phyloP scores from a whole-genome alignment of 768 basidiomycete species.

The Boletellus sp. region DNA sequence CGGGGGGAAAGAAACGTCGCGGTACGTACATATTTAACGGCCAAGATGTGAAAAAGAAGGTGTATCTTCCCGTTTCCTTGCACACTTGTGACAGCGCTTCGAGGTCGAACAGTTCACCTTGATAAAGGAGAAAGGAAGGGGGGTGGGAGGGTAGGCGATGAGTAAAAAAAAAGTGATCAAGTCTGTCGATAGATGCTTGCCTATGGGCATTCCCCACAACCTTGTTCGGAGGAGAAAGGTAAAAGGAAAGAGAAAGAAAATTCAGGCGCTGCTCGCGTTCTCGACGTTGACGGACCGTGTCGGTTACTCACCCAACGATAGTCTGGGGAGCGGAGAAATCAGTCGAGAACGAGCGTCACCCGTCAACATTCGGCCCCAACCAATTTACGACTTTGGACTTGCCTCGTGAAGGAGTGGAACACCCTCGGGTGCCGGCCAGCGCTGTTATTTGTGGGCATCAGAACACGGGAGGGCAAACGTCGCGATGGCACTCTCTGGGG shows the following conservation, averaged over 20 bases:
- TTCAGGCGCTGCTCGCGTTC: too few species aligned
- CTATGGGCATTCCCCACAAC: conserved; percentile 73
- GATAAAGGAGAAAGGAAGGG: too few species aligned
- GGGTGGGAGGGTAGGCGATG: not conserved
- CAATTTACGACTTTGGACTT: conserved; percentile 1
- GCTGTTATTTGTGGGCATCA: conserved; percentile 26
- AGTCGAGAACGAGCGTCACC: not conserved
- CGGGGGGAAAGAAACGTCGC: too few species aligned
- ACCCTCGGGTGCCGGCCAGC: conserved; percentile 51
- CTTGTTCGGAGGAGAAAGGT: conserved; percentile 32
- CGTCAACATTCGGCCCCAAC: not conserved
- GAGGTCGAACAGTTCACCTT: too few species aligned
- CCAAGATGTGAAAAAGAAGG: too few species aligned
- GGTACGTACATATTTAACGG: too few species aligned
- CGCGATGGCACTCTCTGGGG: not conserved
- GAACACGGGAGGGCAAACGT: not conserved
- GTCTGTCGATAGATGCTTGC: not conserved
- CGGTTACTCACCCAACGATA: conserved; percentile 48
- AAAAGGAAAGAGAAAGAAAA: too few species aligned
- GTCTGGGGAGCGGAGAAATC: conserved; percentile 37
- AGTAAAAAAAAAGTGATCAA: too few species aligned
- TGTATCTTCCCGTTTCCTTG: too few species aligned
- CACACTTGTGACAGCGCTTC: too few species aligned
- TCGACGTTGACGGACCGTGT: too few species aligned
- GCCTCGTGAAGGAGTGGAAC: conserved; percentile 55